These are phyloP conservation scores for Carex myosuroides DNA, from an alignment of 176 grass and related monocot species.

Conservation along the genomic window DNA sequence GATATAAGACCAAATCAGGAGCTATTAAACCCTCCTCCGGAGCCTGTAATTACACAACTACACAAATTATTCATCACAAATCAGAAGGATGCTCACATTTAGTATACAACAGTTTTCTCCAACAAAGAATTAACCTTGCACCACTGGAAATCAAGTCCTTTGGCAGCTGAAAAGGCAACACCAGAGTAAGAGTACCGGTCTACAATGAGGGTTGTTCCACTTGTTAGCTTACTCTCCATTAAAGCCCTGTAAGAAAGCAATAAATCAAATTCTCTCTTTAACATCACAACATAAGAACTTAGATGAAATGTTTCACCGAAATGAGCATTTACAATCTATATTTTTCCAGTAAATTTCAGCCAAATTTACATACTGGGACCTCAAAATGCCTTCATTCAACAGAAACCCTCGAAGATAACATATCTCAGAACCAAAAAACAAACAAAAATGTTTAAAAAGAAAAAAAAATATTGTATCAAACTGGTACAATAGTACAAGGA, in stretches of 20 bases:
- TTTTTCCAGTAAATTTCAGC: not conserved
- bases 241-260: constrained; percentile 35
- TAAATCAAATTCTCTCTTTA: not conserved
- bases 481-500: not conserved
- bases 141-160: constrained; percentile 47
- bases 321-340: too few relatives aligned
- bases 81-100: not conserved
- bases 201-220: constrained; percentile 53
- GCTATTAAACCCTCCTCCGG: constrained; percentile 77
- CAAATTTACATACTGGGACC: not conserved
- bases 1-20: constrained; percentile 84
- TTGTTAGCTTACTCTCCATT: constrained; percentile 76
- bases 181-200: constrained; percentile 50
- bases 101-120: not conserved
- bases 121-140: constrained; percentile 36
- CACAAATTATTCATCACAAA: not conserved
- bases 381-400: not conserved
- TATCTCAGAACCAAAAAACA: not conserved
- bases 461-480: not conserved
- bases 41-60: constrained; percentile 33
- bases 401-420: not conserved
- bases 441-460: not conserved
- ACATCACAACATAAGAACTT: not conserved
- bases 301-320: not conserved
- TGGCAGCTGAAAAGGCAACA: constrained; percentile 46